Evolutionary conservation across 306 rosid genomes (phyloP).

Genomic region (Benincasa hispida): DNA sequence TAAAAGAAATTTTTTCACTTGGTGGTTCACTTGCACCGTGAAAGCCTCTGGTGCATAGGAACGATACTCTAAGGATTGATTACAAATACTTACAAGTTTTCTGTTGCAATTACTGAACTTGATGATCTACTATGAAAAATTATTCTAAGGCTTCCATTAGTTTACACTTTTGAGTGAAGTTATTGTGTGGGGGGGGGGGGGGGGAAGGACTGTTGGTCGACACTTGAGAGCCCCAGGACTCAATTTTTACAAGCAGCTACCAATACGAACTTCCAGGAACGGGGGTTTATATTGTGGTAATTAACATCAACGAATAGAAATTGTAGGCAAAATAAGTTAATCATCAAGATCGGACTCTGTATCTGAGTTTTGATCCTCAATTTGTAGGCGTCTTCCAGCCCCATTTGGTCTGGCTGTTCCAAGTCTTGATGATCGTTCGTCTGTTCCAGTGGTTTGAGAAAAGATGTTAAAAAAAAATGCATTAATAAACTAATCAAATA

Average conservation of each 20-base stretch:
- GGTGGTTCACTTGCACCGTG: neutral
- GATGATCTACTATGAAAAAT: neutral
- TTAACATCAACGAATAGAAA: neutral
- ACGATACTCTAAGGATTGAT: neutral
- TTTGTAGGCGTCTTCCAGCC: slow-evolving; percentile 9
- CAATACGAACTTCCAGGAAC: neutral
- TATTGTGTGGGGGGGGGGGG: too few species aligned
- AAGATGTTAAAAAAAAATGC: neutral
- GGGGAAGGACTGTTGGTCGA: neutral
- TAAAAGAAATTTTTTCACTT: neutral
- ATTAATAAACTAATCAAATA: neutral
- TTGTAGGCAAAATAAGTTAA: neutral
- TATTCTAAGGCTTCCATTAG: neutral
- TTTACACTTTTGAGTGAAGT: neutral
- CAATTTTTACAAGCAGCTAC: neutral
- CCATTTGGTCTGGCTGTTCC: slow-evolving; percentile 16
- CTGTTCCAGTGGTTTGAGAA: slow-evolving; percentile 6
- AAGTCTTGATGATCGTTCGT: slow-evolving; percentile 23
- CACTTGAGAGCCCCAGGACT: neutral
- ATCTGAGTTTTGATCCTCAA: slow-evolving; percentile 31
- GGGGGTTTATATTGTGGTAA: neutral
- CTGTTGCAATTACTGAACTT: neutral
- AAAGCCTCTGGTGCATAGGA: neutral
- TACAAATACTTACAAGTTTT: neutral
- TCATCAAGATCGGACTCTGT: slow-evolving; percentile 25